Conservation (phyloP, 208 protist genomes). For the Crithidia expoeki region DNA sequence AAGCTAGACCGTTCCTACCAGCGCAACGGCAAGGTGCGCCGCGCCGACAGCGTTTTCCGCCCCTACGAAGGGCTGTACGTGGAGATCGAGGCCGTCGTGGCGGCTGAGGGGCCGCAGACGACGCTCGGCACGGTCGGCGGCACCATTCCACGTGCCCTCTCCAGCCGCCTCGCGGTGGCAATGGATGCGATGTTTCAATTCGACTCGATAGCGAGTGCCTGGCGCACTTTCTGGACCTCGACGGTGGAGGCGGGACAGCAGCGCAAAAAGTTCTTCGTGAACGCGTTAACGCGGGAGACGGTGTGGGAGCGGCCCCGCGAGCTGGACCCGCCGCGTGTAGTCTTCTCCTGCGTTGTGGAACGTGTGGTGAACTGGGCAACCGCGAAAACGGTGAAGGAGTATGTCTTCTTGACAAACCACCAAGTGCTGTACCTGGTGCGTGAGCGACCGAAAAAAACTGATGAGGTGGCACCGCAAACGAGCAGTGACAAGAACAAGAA, state of each 20-base stretch:
- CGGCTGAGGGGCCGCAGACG: constrained; percentile 14
- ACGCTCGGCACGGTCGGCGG: constrained; percentile 12
- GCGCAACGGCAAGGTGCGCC: constrained; percentile 59
- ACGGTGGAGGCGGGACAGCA: constrained; percentile 36
- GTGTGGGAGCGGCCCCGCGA: constrained; percentile 45
- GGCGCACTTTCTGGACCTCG: constrained; percentile 54
- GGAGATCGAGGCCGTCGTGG: constrained; percentile 40
- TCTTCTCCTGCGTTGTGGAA: constrained; percentile 49
- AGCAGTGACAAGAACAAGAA: background rate
- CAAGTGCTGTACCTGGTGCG: constrained; percentile 39
- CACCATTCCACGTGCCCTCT: constrained; percentile 31
- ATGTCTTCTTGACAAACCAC: constrained; percentile 40
- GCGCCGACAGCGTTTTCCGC: constrained; percentile 80
- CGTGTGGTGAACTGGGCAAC: constrained; percentile 51
- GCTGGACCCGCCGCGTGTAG: constrained; percentile 40
- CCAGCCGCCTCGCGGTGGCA: constrained; percentile 34
- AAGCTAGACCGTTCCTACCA: constrained; percentile 47
- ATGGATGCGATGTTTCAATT: constrained; percentile 46
- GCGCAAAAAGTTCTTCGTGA: constrained; percentile 63
- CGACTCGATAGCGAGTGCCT: constrained; percentile 61
- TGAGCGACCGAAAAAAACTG: constrained; percentile 1
- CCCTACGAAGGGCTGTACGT: constrained; percentile 80
- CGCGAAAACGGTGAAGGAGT: constrained; percentile 38
- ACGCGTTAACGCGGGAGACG: constrained; percentile 37
- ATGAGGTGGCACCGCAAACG: constrained; percentile 2